Evolutionary conservation across 2,329 filamentous ascomycete genomes (phyloP).

Genomic region (Amauroascus verrucosus): DNA sequence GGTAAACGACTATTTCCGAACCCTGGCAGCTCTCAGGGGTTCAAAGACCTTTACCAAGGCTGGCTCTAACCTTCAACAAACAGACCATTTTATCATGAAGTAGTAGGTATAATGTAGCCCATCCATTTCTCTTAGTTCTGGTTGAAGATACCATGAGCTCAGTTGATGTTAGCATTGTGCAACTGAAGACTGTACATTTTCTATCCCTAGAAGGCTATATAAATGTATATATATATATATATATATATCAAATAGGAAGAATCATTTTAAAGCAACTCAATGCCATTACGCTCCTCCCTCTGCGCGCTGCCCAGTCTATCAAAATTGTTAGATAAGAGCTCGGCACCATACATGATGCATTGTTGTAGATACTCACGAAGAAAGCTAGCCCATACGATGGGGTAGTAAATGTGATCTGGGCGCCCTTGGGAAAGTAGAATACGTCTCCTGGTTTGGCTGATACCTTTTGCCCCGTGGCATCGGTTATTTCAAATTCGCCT

Average conservation of each 20-base stretch:
- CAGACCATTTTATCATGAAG: too few species aligned
- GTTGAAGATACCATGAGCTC: too few species aligned
- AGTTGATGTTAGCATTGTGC: too few species aligned
- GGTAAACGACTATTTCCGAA: too few species aligned
- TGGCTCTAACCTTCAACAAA: too few species aligned
- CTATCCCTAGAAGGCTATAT: neutral
- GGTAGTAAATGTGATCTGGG: slow-evolving; percentile 56
- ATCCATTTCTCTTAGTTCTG: too few species aligned
- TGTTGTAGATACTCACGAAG: slow-evolving; percentile 32
- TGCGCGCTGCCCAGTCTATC: slow-evolving; percentile 13
- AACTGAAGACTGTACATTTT: neutral
- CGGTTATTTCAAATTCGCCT: slow-evolving; percentile 54
- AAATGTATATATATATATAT: neutral
- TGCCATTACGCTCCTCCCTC: slow-evolving; percentile 10
- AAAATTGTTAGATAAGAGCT: neutral
- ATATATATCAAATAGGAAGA: neutral
- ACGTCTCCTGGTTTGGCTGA: slow-evolving; percentile 54
- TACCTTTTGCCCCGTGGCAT: slow-evolving; percentile 51
- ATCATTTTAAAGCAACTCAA: neutral
- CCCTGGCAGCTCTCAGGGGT: too few species aligned
- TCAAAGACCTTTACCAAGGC: too few species aligned
- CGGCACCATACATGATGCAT: neutral
- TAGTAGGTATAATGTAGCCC: too few species aligned
- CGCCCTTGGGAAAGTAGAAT: slow-evolving; percentile 58
- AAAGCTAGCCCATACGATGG: slow-evolving; percentile 52